Percentiles rank a stretch among this genome's conserved stretches.
Conservation (phyloP, 768 basidiomycete genomes). For the Boletus barrowsii region DNA sequence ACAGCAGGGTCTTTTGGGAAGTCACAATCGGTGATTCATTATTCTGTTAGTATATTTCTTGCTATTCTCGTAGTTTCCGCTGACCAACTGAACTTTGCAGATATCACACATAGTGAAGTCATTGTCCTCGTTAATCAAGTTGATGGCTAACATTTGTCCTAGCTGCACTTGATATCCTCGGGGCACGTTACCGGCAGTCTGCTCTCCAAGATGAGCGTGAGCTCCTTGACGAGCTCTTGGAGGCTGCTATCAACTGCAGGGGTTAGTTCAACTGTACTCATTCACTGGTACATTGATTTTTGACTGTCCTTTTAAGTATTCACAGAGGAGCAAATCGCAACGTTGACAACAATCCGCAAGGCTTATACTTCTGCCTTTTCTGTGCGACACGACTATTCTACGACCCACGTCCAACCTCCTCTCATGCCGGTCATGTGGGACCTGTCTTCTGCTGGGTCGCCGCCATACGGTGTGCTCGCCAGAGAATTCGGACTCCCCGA, state of each 20-base stretch:
- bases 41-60: constrained; percentile 50
- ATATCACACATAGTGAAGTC: constrained; percentile 35
- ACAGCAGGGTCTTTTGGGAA: constrained; percentile 76
- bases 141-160: constrained; percentile 23
- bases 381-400: constrained; percentile 4
- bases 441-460: constrained; percentile 1
- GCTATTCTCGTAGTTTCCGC: not conserved
- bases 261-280: constrained; percentile 52
- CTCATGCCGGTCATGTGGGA: constrained; percentile 23
- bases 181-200: constrained; percentile 43
- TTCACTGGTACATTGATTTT: not conserved
- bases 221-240: constrained; percentile 45
- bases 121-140: not conserved
- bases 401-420: constrained; percentile 8
- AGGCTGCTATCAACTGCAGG: constrained; percentile 52
- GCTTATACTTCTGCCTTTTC: constrained; percentile 23
- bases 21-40: constrained; percentile 57
- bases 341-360: constrained; percentile 44
- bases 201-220: constrained; percentile 33
- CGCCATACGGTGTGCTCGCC: constrained; percentile 53
- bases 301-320: constrained; percentile 44
- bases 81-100: constrained; percentile 21
- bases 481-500: constrained; percentile 74
- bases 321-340: constrained; percentile 55
- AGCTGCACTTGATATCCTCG: constrained; percentile 59